Conservation (phyloP, 2,329 filamentous ascomycete genomes). For the Colletotrichum plurivorum region DNA sequence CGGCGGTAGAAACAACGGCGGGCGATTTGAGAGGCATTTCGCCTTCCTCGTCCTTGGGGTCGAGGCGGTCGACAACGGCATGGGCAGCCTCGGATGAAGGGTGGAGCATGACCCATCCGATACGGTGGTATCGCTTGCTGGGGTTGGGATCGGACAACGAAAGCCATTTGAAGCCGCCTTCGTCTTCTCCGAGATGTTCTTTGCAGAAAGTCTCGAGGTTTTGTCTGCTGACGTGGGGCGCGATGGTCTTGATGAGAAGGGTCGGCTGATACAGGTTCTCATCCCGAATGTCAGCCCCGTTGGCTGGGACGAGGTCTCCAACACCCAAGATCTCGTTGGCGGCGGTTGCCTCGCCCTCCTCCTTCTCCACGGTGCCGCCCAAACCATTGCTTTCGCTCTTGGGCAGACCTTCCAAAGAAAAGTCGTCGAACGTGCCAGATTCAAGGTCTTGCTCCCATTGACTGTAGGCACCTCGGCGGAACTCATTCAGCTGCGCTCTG, state of each 20-base stretch:
- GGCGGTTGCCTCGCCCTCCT: conserved; percentile 93
- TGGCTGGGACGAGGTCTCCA: conserved; percentile 87
- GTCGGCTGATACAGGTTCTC: conserved; percentile 92
- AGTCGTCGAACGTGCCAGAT: conserved; percentile 90
- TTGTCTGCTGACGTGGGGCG: conserved; percentile 92
- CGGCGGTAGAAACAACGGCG: conserved; percentile 73
- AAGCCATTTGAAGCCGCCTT: conserved; percentile 95
- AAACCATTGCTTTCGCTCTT: conserved; percentile 92
- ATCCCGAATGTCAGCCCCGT: conserved; percentile 89
- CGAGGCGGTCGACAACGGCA: conserved; percentile 76
- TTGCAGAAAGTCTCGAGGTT: conserved; percentile 96
- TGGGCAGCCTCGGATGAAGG: conserved; percentile 75
- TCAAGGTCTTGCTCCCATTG: conserved; percentile 94
- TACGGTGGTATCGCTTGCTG: conserved; percentile 95
- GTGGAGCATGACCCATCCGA: conserved; percentile 98
- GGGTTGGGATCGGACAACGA: conserved; percentile 97
- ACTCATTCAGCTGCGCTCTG: conserved; percentile 82
- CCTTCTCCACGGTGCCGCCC: conserved; percentile 89
- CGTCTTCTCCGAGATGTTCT: conserved; percentile 90
- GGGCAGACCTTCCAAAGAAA: conserved; percentile 92
- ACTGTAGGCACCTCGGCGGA: conserved; percentile 82
- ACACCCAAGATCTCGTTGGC: conserved; percentile 94
- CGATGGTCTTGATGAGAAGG: conserved; percentile 96
- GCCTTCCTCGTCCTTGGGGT: conserved; percentile 78
- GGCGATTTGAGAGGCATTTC: conserved; percentile 69